Conservation (phyloP, 352 stramenopile species). For the Phytophthora hybrid region DNA sequence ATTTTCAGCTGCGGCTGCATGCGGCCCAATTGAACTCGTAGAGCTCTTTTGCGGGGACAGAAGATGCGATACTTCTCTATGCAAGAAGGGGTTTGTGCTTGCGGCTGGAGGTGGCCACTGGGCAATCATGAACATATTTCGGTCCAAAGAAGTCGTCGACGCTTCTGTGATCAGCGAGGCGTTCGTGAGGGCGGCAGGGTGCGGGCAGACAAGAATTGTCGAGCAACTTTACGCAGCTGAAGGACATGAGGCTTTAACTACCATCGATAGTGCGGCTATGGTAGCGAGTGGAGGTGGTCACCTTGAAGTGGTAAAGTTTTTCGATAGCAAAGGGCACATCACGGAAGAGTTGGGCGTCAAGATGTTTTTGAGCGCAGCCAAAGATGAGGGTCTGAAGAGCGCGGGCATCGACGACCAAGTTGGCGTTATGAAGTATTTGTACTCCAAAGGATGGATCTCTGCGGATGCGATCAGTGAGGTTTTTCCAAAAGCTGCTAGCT, state of each 20-base stretch:
- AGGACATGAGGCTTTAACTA: background rate
- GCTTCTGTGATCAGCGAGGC: background rate
- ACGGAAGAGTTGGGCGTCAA: background rate
- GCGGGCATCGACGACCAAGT: constrained; percentile 4
- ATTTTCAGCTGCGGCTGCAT: constrained; percentile 1
- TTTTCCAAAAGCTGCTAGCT: background rate
- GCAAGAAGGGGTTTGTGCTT: background rate
- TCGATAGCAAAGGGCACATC: background rate
- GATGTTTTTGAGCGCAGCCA: constrained; percentile 2
- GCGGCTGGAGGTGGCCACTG: constrained; percentile 1
- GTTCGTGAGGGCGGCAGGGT: background rate
- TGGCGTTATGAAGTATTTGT: constrained; percentile 2
- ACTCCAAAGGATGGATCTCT: background rate
- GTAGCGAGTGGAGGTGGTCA: constrained; percentile 1
- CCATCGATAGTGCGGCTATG: background rate
- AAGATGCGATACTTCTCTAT: background rate
- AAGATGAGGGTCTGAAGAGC: background rate
- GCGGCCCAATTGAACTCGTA: background rate
- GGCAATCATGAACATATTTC: background rate
- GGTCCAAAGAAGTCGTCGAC: constrained; percentile 1
- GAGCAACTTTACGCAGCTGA: background rate
- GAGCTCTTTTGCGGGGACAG: background rate
- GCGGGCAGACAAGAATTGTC: background rate
- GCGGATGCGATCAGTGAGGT: background rate
- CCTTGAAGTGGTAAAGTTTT: constrained; percentile 2